A percentile compares a stretch with the other conserved stretches of the same genome.
Evolutionary conservation across 2,329 filamentous ascomycete species (phyloP).

Genomic region (Leptographium wingfieldii): DNA sequence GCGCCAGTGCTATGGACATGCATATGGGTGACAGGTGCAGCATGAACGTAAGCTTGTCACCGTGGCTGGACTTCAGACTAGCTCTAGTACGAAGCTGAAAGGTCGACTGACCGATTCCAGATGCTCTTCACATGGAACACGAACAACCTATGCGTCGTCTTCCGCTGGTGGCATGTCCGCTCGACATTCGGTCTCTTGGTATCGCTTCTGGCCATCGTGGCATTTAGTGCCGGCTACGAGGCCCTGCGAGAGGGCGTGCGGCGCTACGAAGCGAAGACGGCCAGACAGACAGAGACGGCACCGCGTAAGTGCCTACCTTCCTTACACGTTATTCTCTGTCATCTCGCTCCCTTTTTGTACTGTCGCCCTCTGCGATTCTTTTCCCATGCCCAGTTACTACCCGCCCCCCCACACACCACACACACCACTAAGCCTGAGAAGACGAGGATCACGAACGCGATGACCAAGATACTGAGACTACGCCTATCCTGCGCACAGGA

Average conservation of each 20-base stretch:
- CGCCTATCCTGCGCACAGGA: slow-evolving; percentile 58
- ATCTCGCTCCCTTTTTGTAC: not conserved
- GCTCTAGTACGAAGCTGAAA: not conserved
- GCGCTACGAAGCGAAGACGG: slow-evolving; percentile 55
- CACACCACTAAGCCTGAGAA: slow-evolving; percentile 2
- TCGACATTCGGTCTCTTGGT: slow-evolving; percentile 62
- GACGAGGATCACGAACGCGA: slow-evolving; percentile 5
- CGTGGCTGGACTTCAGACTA: not conserved
- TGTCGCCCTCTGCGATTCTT: not conserved
- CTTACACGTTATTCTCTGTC: not conserved
- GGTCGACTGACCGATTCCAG: slow-evolving; percentile 29
- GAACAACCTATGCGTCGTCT: slow-evolving; percentile 88
- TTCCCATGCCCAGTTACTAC: not conserved
- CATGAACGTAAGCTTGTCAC: slow-evolving; percentile 61
- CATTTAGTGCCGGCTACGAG: slow-evolving; percentile 87
- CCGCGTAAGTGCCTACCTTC: slow-evolving; percentile 36
- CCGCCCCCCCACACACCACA: not conserved
- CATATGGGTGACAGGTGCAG: slow-evolving; percentile 58
- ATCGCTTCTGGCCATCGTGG: slow-evolving; percentile 71
- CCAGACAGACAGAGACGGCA: slow-evolving; percentile 32
- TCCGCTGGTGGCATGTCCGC: slow-evolving; percentile 77
- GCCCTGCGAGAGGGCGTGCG: slow-evolving; percentile 65
- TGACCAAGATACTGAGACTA: slow-evolving; percentile 46
- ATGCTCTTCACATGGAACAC: slow-evolving; percentile 99
- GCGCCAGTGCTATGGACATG: slow-evolving; percentile 42